Evolutionary conservation across 169 alveolate species (phyloP).

Genomic region (Babesia bovis): DNA sequence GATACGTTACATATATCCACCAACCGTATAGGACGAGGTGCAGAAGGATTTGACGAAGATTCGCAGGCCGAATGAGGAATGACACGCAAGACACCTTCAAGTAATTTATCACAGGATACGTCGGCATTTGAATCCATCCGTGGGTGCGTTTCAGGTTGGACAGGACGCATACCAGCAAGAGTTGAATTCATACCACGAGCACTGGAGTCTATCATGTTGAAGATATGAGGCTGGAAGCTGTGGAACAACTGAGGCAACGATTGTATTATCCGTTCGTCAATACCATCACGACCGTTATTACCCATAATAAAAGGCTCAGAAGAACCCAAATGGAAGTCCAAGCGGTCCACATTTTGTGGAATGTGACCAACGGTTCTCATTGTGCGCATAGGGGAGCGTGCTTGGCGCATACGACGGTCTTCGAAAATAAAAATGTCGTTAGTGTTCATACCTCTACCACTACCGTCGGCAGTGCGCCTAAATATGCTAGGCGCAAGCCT

Average conservation of each 20-base stretch:
- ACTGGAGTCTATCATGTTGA: slow-evolving; percentile 22
- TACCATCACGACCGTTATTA: not conserved
- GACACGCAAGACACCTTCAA: slow-evolving; percentile 52
- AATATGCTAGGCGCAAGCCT: slow-evolving; percentile 12
- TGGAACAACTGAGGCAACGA: slow-evolving; percentile 54
- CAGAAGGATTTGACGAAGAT: slow-evolving; percentile 17
- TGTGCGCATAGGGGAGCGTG: slow-evolving; percentile 1
- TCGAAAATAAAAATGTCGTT: slow-evolving; percentile 18
- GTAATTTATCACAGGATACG: slow-evolving; percentile 15
- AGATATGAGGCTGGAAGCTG: slow-evolving; percentile 26
- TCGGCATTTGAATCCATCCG: slow-evolving; percentile 8
- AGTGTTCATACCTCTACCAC: slow-evolving; percentile 8
- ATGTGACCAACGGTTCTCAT: not conserved
- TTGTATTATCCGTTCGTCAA: slow-evolving; percentile 38
- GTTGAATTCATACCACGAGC: not conserved
- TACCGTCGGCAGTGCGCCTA: slow-evolving; percentile 13
- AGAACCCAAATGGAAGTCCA: slow-evolving; percentile 1
- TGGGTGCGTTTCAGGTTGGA: not conserved
- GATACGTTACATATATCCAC: slow-evolving; percentile 48
- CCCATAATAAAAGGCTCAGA: not conserved
- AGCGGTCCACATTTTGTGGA: not conserved
- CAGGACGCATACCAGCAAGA: not conserved
- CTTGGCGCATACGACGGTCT: slow-evolving; percentile 8
- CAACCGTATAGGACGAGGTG: slow-evolving; percentile 11
- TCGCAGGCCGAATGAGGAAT: slow-evolving; percentile 59